Evolutionary conservation across 75 land plant species (phyloP).

Genomic region (Gnetum montanum): DNA sequence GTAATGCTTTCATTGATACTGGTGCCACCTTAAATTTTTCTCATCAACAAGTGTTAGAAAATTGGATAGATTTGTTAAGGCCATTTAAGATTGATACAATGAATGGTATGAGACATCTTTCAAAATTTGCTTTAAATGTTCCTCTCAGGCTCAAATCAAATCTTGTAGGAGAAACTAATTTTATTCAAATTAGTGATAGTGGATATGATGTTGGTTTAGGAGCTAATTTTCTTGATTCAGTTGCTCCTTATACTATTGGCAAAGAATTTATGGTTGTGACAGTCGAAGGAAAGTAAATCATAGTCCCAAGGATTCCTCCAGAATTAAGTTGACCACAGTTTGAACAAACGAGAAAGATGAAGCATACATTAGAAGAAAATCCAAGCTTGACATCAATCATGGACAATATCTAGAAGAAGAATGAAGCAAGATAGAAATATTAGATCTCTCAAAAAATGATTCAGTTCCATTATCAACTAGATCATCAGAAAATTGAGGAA

Average conservation of each 20-base stretch:
- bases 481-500: neutral
- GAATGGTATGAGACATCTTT: neutral
- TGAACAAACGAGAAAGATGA: neutral
- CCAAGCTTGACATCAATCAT: neutral
- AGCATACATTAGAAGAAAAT: neutral
- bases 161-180: neutral
- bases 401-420: neutral
- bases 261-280: neutral
- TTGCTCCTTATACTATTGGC: neutral
- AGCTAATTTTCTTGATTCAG: neutral
- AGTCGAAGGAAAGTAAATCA: neutral
- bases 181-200: neutral
- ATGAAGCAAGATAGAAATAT: neutral
- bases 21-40: neutral
- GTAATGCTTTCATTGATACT: neutral
- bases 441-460: neutral
- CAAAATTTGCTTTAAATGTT: neutral
- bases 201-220: neutral
- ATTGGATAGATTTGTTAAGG: neutral
- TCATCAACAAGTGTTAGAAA: neutral
- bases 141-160: neutral
- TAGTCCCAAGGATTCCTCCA: neutral
- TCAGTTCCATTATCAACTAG: neutral
- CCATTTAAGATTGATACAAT: neutral
- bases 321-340: too few relatives aligned